Conservation (phyloP, 225 moss, liverwort and hornwort genomes). For the Rhytidiadelphus loreus region DNA sequence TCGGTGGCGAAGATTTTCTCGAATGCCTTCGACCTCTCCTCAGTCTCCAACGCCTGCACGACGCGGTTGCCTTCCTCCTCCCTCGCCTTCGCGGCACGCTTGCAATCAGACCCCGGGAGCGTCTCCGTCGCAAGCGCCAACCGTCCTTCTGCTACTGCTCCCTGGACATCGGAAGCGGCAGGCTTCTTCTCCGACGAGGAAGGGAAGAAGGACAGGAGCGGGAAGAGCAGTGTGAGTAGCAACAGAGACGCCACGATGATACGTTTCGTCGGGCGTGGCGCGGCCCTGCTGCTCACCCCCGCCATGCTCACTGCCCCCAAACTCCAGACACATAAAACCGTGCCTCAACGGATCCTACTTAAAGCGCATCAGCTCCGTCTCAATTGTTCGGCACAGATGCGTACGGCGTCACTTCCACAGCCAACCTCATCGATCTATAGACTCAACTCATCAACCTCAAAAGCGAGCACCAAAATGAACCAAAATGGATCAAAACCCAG, state of each 20-base stretch:
- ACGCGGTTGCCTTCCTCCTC: conserved; percentile 12
- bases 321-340: neutral
- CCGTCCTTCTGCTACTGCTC: neutral
- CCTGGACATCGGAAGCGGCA: neutral
- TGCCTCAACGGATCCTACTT: neutral
- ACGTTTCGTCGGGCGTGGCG: neutral
- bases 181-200: neutral
- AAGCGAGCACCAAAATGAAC: neutral
- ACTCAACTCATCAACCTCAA: too few species aligned
- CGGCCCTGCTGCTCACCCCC: neutral
- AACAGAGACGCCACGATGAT: neutral
- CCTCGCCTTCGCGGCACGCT: neutral
- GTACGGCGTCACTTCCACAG: neutral
- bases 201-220: conserved; percentile 2
- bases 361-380: neutral
- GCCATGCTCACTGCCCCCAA: neutral
- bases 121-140: neutral
- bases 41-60: conserved; percentile 33
- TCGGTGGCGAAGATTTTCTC: conserved; percentile 45
- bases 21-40: conserved; percentile 41
- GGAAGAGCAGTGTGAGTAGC: neutral
- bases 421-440: neutral
- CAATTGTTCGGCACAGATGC: neutral
- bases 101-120: neutral
- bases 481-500: neutral